These are phyloP conservation scores for Sclerotinia borealis DNA, from an alignment of 2,329 filamentous ascomycete species.

Conservation along the genomic window DNA sequence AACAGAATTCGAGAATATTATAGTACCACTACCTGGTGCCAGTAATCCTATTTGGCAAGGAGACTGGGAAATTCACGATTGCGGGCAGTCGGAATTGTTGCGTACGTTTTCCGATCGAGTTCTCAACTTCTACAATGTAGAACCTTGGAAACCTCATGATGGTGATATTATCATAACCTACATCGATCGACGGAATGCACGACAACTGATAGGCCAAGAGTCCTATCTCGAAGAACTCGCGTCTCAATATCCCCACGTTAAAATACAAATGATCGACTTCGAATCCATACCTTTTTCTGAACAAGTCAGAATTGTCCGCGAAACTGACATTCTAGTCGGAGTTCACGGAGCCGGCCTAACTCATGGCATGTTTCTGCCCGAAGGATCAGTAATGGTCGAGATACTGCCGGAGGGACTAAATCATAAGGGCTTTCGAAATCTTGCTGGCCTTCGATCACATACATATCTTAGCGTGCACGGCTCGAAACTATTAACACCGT, in stretches of 20 bases:
- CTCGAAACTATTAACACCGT: neutral
- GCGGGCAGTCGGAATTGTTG: conserved; percentile 9
- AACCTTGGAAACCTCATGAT: neutral
- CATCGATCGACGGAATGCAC: neutral
- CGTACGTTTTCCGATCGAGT: conserved; percentile 4
- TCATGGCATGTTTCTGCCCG: neutral
- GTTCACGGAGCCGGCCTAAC: neutral
- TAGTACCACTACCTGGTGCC: conserved; percentile 28
- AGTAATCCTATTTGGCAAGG: conserved; percentile 31
- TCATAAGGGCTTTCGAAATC: neutral
- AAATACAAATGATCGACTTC: neutral
- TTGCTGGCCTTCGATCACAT: neutral
- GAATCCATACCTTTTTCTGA: neutral
- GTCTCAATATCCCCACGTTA: neutral
- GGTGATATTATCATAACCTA: neutral
- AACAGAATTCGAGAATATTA: conserved; percentile 13
- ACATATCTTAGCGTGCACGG: neutral
- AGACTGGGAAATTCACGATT: conserved; percentile 27
- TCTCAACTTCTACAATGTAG: conserved; percentile 5
- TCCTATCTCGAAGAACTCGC: neutral
- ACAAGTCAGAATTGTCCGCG: neutral
- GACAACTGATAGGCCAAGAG: neutral
- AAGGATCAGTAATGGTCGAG: neutral
- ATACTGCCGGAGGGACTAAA: neutral
- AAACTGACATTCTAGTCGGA: neutral